Percentiles rank a stretch among this genome's conserved stretches.
phyloP scores from a whole-genome alignment of 202 grass and related monocot species.

The Zizania palustris region DNA sequence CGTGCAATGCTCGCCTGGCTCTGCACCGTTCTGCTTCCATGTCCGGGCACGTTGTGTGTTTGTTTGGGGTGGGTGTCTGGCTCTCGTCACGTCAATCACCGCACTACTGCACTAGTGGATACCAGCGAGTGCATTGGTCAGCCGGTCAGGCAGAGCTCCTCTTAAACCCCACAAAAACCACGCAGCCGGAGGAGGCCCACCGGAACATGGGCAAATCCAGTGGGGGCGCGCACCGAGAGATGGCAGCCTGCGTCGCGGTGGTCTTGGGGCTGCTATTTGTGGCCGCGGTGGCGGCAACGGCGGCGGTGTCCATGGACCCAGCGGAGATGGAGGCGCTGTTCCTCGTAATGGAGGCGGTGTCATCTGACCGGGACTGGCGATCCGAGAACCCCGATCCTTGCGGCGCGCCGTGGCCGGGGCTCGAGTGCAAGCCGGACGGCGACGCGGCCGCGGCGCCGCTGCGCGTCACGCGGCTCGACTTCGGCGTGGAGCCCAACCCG shows the following conservation, averaged over 20 bases:
- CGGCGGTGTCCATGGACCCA: conserved; percentile 51
- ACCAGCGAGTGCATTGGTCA: background rate
- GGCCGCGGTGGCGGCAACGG: conserved; percentile 3
- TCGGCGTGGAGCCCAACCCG: conserved; percentile 78
- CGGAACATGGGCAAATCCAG: too few species aligned
- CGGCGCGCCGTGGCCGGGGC: conserved; percentile 71
- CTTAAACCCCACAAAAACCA: conserved; percentile 26
- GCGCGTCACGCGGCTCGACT: conserved; percentile 87
- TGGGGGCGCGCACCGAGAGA: conserved; percentile 16
- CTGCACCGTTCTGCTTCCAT: background rate
- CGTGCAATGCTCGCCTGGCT: background rate
- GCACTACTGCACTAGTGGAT: background rate
- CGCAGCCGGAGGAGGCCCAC: background rate
- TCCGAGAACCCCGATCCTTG: conserved; percentile 79
- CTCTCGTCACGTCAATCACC: conserved; percentile 38
- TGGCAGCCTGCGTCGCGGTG: conserved; percentile 37
- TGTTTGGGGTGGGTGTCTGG: conserved; percentile 16
- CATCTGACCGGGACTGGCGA: conserved; percentile 83
- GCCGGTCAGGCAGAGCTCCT: too few species aligned
- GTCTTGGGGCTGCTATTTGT: conserved; percentile 39
- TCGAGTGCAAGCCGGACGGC: conserved; percentile 74
- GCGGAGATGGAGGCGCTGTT: conserved; percentile 72
- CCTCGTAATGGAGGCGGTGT: conserved; percentile 83
- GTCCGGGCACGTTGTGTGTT: background rate
- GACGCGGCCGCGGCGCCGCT: conserved; percentile 31